Evolutionary conservation across 495 filamentous ascomycete genomes (phyloP).

Genomic region (Aspergillus leporis): DNA sequence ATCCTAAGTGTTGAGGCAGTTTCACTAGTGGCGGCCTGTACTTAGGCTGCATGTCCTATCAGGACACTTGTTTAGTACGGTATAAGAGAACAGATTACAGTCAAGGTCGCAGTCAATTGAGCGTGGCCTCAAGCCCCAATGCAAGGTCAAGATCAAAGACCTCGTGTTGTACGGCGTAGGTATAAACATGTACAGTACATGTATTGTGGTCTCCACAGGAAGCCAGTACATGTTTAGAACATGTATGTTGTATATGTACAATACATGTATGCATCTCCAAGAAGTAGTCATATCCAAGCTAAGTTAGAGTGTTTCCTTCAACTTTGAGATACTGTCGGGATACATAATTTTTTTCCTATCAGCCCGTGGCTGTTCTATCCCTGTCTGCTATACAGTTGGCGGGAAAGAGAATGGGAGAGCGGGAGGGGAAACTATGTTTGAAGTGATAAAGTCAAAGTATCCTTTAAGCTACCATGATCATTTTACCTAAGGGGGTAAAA

Average conservation of each 20-base stretch:
- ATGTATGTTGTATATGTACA: not conserved
- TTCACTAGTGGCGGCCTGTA: no score
- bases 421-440: not conserved
- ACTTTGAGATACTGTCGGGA: not conserved
- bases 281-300: not conserved
- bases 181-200: not conserved
- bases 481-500: constrained; percentile 2
- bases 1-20: no score
- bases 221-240: not conserved
- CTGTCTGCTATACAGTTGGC: not conserved
- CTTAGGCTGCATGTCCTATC: no score
- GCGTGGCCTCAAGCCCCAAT: not conserved
- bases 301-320: not conserved
- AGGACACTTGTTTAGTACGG: no score
- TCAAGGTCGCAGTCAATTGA: no score
- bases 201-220: not conserved
- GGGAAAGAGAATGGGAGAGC: not conserved
- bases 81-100: no score
- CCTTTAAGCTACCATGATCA: not conserved
- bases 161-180: not conserved
- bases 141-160: not conserved
- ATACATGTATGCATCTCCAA: not conserved
- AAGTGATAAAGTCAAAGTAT: not conserved
- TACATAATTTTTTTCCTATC: not conserved
- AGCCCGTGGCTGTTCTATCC: not conserved